These are phyloP conservation scores for Chlorella vulgaris DNA, from an alignment of 139 green algal species.

Conservation along the genomic window DNA sequence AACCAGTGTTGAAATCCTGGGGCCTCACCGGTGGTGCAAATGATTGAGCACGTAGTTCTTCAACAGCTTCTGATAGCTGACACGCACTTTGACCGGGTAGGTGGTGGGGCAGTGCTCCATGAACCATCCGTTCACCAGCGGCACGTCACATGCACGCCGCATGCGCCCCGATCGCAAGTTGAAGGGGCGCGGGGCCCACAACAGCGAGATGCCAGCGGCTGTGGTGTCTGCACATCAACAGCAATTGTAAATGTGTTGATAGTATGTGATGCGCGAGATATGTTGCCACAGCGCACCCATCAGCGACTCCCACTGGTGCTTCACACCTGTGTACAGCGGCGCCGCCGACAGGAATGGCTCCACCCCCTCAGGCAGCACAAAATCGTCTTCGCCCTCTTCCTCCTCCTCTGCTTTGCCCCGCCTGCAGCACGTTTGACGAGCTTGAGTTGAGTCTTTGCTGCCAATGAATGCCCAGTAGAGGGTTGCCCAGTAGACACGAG, in stretches of 20 bases:
- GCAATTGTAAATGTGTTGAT: too few species aligned
- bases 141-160: slow-evolving; percentile 91
- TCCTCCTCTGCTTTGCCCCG: slow-evolving; percentile 50
- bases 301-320: too few species aligned
- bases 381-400: slow-evolving; percentile 89
- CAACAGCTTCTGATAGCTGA: slow-evolving; percentile 99
- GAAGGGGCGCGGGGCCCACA: slow-evolving; percentile 96
- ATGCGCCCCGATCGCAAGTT: slow-evolving; percentile 88
- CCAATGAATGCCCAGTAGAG: neutral
- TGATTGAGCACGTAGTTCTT: slow-evolving; percentile 99
- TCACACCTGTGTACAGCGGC: slow-evolving; percentile 39
- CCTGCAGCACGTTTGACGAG: neutral
- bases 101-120: slow-evolving; percentile 88
- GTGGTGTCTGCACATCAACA: slow-evolving; percentile 93
- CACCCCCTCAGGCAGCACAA: slow-evolving; percentile 84
- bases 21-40: slow-evolving; percentile 76
- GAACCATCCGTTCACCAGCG: slow-evolving; percentile 96
- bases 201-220: slow-evolving; percentile 88
- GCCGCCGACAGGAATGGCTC: slow-evolving; percentile 69
- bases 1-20: too few species aligned
- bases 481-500: too few species aligned
- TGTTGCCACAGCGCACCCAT: too few species aligned
- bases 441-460: neutral
- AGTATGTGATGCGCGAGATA: too few species aligned
- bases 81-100: slow-evolving; percentile 96